Percentiles rank a stretch among this genome's conserved stretches.
Evolutionary conservation across 805 yeast species (phyloP).

Genomic region (Torulaspora quercuum): DNA sequence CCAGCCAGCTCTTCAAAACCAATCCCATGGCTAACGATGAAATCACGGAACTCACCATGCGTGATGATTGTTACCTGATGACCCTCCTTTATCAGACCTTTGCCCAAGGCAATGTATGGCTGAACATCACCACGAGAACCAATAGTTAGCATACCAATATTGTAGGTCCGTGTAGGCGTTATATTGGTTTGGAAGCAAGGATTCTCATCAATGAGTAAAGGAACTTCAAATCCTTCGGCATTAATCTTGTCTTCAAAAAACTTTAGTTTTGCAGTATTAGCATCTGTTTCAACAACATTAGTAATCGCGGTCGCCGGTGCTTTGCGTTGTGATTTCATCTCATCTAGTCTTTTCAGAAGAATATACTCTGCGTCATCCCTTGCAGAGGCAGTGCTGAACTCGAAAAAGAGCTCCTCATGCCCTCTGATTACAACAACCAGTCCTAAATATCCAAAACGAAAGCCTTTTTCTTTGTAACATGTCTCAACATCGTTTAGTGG

Average conservation of each 20-base stretch:
- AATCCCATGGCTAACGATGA: constrained; percentile 67
- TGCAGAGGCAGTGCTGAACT: constrained; percentile 59
- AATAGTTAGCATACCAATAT: constrained; percentile 73
- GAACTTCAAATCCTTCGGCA: constrained; percentile 61
- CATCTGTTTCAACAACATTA: constrained; percentile 21
- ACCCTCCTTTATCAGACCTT: constrained; percentile 74
- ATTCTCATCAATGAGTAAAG: constrained; percentile 64
- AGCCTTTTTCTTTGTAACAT: constrained; percentile 63
- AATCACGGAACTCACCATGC: constrained; percentile 73
- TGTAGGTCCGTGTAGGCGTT: constrained; percentile 52
- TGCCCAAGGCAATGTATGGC: constrained; percentile 88
- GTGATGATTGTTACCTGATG: constrained; percentile 83
- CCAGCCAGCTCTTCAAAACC: constrained; percentile 79
- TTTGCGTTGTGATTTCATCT: constrained; percentile 26
- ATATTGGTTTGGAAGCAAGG: constrained; percentile 51
- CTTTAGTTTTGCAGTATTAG: constrained; percentile 56
- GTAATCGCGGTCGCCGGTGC: constrained; percentile 9
- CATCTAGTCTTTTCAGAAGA: constrained; percentile 50
- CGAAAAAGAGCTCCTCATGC: constrained; percentile 72
- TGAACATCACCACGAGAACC: constrained; percentile 98
- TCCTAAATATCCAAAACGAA: constrained; percentile 66
- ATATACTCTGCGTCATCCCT: constrained; percentile 71
- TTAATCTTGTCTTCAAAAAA: constrained; percentile 65
- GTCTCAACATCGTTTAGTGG: constrained; percentile 73
- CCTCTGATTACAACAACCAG: constrained; percentile 67